Evolutionary conservation across 148 eudicot species (phyloP).

Genomic region (Camellia granthamiana): DNA sequence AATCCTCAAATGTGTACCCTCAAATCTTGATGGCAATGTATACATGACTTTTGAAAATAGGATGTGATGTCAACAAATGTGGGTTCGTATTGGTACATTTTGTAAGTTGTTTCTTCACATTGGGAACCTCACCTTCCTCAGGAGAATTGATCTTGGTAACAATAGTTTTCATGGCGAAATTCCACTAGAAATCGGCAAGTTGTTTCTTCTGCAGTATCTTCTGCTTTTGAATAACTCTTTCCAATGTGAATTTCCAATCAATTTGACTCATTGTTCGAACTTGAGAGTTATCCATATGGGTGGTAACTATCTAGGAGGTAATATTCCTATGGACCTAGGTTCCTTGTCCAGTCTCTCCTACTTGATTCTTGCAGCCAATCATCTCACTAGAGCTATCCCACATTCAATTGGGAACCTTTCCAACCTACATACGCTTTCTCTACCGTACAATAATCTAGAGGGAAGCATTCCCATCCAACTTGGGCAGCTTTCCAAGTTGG

Average conservation of each 20-base stretch:
- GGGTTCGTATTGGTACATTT: too few species aligned
- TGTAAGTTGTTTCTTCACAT: conserved; percentile 6
- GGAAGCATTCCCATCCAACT: conserved; percentile 13
- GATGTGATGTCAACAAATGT: too few species aligned
- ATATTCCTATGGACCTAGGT: conserved; percentile 9
- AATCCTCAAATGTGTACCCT: too few species aligned
- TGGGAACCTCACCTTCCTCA: conserved; percentile 20
- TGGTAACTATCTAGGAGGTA: not conserved
- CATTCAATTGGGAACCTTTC: not conserved
- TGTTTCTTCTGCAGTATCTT: conserved; percentile 12
- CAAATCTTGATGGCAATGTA: too few species aligned
- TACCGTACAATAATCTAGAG: not conserved
- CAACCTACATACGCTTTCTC: not conserved
- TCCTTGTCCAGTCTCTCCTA: not conserved
- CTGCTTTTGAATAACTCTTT: conserved; percentile 4
- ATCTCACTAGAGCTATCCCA: conserved; percentile 10
- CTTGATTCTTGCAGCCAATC: conserved; percentile 2
- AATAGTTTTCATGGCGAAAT: conserved; percentile 9
- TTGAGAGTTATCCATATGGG: conserved; percentile 1
- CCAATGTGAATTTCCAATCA: conserved; percentile 15
- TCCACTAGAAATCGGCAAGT: conserved; percentile 18
- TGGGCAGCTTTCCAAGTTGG: not conserved
- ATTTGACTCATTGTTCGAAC: not conserved
- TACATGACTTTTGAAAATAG: too few species aligned
- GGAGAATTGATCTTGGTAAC: not conserved